Evolutionary conservation across 2,329 filamentous ascomycete species (phyloP).

Genomic region (Periconia macrospinosa): DNA sequence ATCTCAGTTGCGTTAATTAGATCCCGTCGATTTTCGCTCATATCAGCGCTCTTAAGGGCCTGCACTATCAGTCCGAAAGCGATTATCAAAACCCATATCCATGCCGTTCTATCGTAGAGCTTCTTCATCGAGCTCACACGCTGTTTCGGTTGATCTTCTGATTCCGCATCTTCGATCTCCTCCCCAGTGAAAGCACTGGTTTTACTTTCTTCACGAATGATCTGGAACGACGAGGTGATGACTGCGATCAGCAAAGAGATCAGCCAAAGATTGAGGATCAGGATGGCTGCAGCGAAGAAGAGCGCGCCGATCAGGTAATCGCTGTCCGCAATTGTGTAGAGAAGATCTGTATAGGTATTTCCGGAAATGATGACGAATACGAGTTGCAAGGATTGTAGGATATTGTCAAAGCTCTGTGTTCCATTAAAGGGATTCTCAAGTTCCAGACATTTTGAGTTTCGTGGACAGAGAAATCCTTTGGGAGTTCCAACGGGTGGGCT

Average conservation of each 20-base stretch:
- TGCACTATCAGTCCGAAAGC: slow-evolving; percentile 78
- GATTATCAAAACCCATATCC: slow-evolving; percentile 81
- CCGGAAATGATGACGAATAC: slow-evolving; percentile 99
- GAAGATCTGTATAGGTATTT: slow-evolving; percentile 92
- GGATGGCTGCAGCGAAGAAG: slow-evolving; percentile 71
- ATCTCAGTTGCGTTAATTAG: slow-evolving; percentile 76
- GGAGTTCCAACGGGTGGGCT: slow-evolving; percentile 41
- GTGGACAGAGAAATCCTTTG: slow-evolving; percentile 89
- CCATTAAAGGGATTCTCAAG: slow-evolving; percentile 76
- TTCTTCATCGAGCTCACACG: slow-evolving; percentile 62
- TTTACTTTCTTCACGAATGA: slow-evolving; percentile 95
- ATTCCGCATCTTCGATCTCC: slow-evolving; percentile 51
- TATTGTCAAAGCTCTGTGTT: slow-evolving; percentile 94
- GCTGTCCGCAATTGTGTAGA: slow-evolving; percentile 90
- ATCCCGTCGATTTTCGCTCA: slow-evolving; percentile 61
- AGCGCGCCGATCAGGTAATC: slow-evolving; percentile 86
- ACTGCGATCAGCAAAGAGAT: slow-evolving; percentile 94
- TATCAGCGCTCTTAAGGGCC: slow-evolving; percentile 73
- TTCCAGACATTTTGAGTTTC: slow-evolving; percentile 80
- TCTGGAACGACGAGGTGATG: slow-evolving; percentile 97
- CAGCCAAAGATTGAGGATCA: slow-evolving; percentile 95
- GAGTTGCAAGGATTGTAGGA: slow-evolving; percentile 85
- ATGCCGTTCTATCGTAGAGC: slow-evolving; percentile 72
- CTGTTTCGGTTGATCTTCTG: slow-evolving; percentile 40
- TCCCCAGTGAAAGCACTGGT: slow-evolving; percentile 88